Conservation (phyloP, 306 rosid species). For the Herpetospermum pedunculosum region DNA sequence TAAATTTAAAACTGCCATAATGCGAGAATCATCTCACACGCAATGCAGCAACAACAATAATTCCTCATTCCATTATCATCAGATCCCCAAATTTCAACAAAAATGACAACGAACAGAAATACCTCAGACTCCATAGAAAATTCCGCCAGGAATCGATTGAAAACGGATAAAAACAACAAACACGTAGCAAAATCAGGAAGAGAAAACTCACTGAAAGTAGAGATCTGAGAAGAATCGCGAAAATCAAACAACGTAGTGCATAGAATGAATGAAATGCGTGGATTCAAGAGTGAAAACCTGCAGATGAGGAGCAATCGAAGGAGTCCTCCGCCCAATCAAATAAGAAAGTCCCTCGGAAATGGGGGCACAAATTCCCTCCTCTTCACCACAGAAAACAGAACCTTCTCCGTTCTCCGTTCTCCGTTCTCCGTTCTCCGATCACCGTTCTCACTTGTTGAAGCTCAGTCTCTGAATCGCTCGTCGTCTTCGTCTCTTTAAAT, state of each 20-base stretch:
- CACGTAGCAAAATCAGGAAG: conserved; percentile 4
- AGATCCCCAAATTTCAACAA: background rate
- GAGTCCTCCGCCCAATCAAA: too few relatives aligned
- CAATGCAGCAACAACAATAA: background rate
- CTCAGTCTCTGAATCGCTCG: too few relatives aligned
- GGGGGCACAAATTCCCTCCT: conserved; percentile 10
- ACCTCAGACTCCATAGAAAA: background rate
- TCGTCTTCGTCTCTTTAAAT: conserved; percentile 35
- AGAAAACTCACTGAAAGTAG: conserved; percentile 32
- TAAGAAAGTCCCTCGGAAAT: background rate
- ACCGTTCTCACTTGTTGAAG: too few relatives aligned
- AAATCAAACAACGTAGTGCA: background rate
- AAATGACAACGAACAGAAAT: background rate
- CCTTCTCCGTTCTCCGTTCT: background rate
- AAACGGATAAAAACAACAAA: background rate
- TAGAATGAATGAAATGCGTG: background rate
- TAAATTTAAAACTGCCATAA: background rate
- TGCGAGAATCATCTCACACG: background rate
- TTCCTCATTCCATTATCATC: background rate
- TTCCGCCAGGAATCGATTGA: too few relatives aligned
- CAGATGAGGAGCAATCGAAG: conserved; percentile 4
- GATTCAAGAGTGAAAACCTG: background rate
- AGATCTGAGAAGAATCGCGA: conserved; percentile 34
- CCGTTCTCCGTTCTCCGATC: too few relatives aligned
- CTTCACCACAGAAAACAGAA: conserved; percentile 20